Conservation (phyloP, 1,139 yeast species). For the Taiozyma sp. region DNA sequence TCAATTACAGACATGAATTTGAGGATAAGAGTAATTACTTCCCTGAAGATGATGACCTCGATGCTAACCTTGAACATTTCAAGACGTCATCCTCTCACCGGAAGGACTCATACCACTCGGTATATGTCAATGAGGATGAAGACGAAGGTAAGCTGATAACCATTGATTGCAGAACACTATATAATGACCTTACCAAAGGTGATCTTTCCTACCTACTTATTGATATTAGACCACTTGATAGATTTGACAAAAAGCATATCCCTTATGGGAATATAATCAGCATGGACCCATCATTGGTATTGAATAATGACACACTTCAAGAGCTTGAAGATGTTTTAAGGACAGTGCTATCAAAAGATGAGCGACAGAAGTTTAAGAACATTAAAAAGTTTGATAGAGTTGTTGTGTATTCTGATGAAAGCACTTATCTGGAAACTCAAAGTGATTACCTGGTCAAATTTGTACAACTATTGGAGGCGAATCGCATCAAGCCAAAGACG, state of each 20-base stretch:
- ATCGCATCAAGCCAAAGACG: slow-evolving; percentile 9
- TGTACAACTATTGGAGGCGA: slow-evolving; percentile 8
- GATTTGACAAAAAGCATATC: slow-evolving; percentile 49
- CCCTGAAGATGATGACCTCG: slow-evolving; percentile 3
- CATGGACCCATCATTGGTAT: slow-evolving; percentile 48
- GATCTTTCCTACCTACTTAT: slow-evolving; percentile 33
- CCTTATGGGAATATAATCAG: slow-evolving; percentile 43
- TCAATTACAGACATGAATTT: not conserved
- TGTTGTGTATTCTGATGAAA: slow-evolving; percentile 44
- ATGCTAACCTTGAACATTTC: slow-evolving; percentile 7
- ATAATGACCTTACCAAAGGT: slow-evolving; percentile 20
- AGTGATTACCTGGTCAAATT: slow-evolving; percentile 26
- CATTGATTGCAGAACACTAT: slow-evolving; percentile 27
- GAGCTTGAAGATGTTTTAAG: slow-evolving; percentile 29
- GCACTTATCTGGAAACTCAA: slow-evolving; percentile 28
- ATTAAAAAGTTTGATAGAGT: slow-evolving; percentile 47
- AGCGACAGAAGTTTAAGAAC: slow-evolving; percentile 35
- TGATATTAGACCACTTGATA: slow-evolving; percentile 49
- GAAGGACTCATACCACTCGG: slow-evolving; percentile 32
- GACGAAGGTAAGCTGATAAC: slow-evolving; percentile 20
- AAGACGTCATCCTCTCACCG: slow-evolving; percentile 20
- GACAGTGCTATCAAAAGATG: slow-evolving; percentile 30
- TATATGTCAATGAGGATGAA: slow-evolving; percentile 27
- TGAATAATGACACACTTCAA: slow-evolving; percentile 27
- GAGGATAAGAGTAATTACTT: not conserved